phyloP scores from a whole-genome alignment of 345 rosid genomes.

The Cardamine chenopodiifolia region DNA sequence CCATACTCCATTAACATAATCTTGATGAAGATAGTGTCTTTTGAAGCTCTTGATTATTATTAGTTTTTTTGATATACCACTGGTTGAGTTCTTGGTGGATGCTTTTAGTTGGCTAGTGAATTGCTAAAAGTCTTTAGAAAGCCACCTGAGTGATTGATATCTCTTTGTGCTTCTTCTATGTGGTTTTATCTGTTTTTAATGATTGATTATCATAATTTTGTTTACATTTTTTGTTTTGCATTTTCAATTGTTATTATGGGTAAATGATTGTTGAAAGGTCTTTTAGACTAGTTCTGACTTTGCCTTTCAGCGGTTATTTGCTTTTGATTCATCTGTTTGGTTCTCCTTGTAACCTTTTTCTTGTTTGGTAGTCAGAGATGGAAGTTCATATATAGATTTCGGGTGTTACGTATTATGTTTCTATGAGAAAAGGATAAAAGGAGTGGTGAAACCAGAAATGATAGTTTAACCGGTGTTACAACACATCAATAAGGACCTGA shows the following conservation, averaged over 20 bases:
- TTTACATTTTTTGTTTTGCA: background rate
- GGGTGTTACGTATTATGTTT: background rate
- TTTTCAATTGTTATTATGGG: background rate
- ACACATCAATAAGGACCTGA: background rate
- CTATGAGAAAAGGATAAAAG: background rate
- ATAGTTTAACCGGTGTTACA: background rate
- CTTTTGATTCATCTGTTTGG: background rate
- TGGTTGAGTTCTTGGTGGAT: background rate
- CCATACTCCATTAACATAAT: background rate
- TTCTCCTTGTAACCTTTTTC: background rate
- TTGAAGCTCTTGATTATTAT: background rate
- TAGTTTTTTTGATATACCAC: constrained; percentile 13
- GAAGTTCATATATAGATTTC: background rate
- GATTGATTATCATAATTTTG: background rate
- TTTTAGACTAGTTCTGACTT: constrained; percentile 3
- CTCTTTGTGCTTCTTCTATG: background rate
- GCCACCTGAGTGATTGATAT: constrained; percentile 8
- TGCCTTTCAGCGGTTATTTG: background rate
- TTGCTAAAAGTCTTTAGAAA: background rate
- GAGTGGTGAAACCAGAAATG: background rate
- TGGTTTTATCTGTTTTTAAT: background rate
- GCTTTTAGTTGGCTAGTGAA: background rate
- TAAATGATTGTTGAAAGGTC: background rate
- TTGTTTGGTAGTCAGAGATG: constrained; percentile 5
- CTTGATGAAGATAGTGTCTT: constrained; percentile 4